Percentiles rank a stretch among this genome's conserved stretches.
These are phyloP conservation scores for Chionographis japonica DNA, from an alignment of 106 monocot genomes.

Conservation along the genomic window DNA sequence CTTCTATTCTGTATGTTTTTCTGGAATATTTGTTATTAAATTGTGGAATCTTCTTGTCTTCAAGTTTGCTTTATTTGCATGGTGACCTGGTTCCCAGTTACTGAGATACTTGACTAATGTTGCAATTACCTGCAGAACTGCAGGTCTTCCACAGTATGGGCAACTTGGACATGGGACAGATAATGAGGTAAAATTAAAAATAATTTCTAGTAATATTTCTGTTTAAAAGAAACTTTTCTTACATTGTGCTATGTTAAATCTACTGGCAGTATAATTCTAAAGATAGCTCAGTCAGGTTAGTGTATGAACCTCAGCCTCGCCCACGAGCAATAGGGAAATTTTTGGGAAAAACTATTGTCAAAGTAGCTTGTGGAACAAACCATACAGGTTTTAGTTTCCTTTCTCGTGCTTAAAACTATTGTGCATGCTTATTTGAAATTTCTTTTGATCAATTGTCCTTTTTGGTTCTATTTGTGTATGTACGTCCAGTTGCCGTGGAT, in stretches of 20 bases:
- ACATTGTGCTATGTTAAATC: slow-evolving; percentile 1
- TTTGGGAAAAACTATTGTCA: slow-evolving; percentile 67
- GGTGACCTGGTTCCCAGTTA: too few relatives aligned
- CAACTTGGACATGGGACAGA: slow-evolving; percentile 99
- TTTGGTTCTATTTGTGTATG: slow-evolving; percentile 5
- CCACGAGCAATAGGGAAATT: slow-evolving; percentile 80
- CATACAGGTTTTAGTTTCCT: slow-evolving; percentile 70
- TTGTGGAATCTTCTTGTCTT: not conserved
- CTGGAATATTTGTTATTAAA: slow-evolving; percentile 1
- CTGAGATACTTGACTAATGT: not conserved
- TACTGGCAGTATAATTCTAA: slow-evolving; percentile 80
- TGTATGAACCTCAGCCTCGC: slow-evolving; percentile 84
- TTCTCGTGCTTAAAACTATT: not conserved
- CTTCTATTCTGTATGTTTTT: slow-evolving; percentile 80
- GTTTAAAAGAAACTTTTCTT: not conserved
- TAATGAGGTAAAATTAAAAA: slow-evolving; percentile 48
- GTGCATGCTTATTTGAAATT: slow-evolving; percentile 1
- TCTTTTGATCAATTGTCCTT: not conserved
- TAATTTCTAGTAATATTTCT: not conserved
- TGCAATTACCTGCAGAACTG: slow-evolving; percentile 48
- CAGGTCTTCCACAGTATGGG: slow-evolving; percentile 95
- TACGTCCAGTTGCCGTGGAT: slow-evolving; percentile 81
- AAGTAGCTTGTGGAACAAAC: slow-evolving; percentile 96
- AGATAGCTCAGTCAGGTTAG: slow-evolving; percentile 81
- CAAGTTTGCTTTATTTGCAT: not conserved